Conservation (phyloP, 768 basidiomycete genomes). For the Strobilomyces dryophilus region DNA sequence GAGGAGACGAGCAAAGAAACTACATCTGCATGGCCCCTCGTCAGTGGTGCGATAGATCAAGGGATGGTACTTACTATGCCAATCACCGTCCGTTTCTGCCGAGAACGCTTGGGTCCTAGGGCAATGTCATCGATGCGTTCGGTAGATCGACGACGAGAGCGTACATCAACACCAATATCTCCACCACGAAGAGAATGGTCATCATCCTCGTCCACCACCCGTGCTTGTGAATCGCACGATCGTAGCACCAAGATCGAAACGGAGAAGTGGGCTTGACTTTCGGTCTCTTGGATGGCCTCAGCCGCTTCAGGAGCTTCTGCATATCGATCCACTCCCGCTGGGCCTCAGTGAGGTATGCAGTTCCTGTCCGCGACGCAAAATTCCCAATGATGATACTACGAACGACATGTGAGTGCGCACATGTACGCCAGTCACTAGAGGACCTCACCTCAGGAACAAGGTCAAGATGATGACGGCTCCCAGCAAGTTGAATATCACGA, state of each 20-base stretch:
- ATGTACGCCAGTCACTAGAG: background rate
- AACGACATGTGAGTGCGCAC: constrained; percentile 11
- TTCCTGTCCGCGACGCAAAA: constrained; percentile 82
- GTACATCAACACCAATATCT: constrained; percentile 81
- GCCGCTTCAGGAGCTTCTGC: constrained; percentile 81
- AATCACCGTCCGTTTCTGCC: constrained; percentile 42
- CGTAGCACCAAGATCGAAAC: constrained; percentile 83
- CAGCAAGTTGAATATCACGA: constrained; percentile 86
- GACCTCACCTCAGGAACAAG: constrained; percentile 78
- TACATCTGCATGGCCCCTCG: constrained; percentile 43
- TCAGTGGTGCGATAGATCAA: constrained; percentile 9
- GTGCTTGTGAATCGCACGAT: constrained; percentile 85
- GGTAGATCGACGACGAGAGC: constrained; percentile 22
- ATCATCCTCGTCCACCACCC: constrained; percentile 88
- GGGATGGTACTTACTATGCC: constrained; percentile 50
- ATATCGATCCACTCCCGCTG: constrained; percentile 95
- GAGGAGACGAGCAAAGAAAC: constrained; percentile 73
- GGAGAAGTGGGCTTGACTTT: constrained; percentile 48
- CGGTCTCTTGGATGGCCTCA: constrained; percentile 83
- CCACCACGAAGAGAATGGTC: constrained; percentile 73
- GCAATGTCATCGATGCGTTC: background rate
- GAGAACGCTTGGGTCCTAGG: constrained; percentile 78
- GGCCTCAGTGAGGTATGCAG: constrained; percentile 77
- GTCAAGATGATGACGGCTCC: constrained; percentile 89
- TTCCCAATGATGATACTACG: constrained; percentile 92